Evolutionary conservation across 164 flowering plant species (phyloP).

Genomic region (Vitis rotundifolia): DNA sequence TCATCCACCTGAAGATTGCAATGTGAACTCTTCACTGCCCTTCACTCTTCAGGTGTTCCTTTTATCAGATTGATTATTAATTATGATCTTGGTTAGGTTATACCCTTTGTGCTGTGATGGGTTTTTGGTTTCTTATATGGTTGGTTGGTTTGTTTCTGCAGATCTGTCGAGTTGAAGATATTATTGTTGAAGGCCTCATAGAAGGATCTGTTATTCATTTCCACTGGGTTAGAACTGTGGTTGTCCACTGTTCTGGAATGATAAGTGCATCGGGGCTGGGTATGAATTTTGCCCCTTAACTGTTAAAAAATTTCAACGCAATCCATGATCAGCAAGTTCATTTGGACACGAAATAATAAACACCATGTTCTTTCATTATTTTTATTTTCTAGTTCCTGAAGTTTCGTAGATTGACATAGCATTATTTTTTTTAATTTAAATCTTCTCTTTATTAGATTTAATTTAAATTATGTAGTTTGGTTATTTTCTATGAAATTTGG

Average conservation of each 20-base stretch:
- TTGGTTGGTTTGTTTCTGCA: constrained; percentile 29
- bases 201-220: constrained; percentile 90
- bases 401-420: neutral
- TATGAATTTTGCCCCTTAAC: constrained; percentile 22
- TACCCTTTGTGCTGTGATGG: neutral
- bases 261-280: constrained; percentile 82
- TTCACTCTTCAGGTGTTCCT: constrained; percentile 87
- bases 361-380: neutral
- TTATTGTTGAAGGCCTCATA: constrained; percentile 66
- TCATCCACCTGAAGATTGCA: constrained; percentile 98
- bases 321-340: neutral
- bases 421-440: neutral
- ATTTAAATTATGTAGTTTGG: neutral
- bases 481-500: constrained; percentile 6
- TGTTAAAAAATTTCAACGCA: neutral
- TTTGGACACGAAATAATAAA: neutral
- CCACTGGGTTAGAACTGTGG: constrained; percentile 75
- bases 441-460: neutral
- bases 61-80: constrained; percentile 12
- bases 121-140: constrained; percentile 10
- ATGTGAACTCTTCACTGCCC: constrained; percentile 81
- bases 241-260: constrained; percentile 59
- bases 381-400: neutral
- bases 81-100: constrained; percentile 6
- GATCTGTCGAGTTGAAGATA: constrained; percentile 93